phyloP scores from a whole-genome alignment of 2,329 filamentous ascomycete genomes.

The Claviceps sp. region DNA sequence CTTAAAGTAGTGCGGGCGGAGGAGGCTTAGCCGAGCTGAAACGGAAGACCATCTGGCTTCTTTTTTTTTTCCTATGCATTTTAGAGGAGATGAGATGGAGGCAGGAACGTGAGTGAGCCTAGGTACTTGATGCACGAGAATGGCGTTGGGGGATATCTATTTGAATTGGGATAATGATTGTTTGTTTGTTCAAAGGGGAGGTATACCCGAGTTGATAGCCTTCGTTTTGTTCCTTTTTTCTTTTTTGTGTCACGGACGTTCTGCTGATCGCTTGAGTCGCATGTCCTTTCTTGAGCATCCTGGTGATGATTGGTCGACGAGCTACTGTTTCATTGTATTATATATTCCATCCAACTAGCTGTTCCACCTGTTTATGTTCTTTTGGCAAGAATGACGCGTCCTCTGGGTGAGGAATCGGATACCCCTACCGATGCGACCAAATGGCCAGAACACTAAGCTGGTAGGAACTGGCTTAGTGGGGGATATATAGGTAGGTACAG shows the following conservation, averaged over 20 bases:
- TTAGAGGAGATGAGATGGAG: too few relatives aligned
- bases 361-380: background rate
- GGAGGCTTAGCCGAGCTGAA: too few relatives aligned
- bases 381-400: too few relatives aligned
- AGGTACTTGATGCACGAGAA: background rate
- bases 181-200: background rate
- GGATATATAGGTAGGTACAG: too few relatives aligned
- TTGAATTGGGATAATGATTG: background rate
- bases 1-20: conserved; percentile 23
- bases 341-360: background rate
- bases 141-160: background rate
- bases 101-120: background rate
- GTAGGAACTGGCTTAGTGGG: too few relatives aligned
- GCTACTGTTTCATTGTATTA: background rate
- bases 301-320: background rate
- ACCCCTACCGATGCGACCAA: too few relatives aligned
- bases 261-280: background rate
- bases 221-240: background rate
- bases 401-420: too few relatives aligned
- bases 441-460: too few relatives aligned
- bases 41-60: too few relatives aligned
- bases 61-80: too few relatives aligned
- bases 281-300: background rate
- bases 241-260: background rate
- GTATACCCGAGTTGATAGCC: background rate